A percentile compares a stretch with the other conserved stretches of the same genome.
Conservation (phyloP, 2,329 filamentous ascomycete genomes). For the Colletotrichum sp. region DNA sequence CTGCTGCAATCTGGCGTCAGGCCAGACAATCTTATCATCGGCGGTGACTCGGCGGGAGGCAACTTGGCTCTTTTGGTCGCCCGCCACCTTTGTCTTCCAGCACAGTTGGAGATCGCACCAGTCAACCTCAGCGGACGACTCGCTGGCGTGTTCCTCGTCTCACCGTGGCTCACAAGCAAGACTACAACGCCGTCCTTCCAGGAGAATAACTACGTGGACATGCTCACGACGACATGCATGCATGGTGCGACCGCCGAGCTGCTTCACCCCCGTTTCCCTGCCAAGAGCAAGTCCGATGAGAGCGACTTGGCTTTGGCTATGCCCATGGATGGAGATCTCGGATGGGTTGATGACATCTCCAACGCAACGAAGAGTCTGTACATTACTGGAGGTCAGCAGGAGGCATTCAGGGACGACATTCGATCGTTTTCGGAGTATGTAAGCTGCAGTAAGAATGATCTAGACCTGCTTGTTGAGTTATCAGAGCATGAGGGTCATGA, state of each 20-base stretch:
- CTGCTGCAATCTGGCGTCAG: conserved; percentile 32
- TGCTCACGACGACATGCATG: conserved; percentile 30
- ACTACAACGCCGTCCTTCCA: conserved; percentile 25
- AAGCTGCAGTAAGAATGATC: conserved; percentile 19
- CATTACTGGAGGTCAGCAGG: conserved; percentile 36
- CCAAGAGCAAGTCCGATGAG: conserved; percentile 9
- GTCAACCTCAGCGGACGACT: conserved; percentile 30
- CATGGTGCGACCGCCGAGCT: neutral
- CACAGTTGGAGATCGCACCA: conserved; percentile 23
- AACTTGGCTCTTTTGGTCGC: conserved; percentile 38
- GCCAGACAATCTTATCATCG: conserved; percentile 35
- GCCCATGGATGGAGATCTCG: conserved; percentile 30
- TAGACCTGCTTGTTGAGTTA: conserved; percentile 33
- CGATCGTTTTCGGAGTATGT: conserved; percentile 28
- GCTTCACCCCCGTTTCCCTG: conserved; percentile 14
- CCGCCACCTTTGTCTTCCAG: conserved; percentile 35
- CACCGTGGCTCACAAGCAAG: conserved; percentile 33
- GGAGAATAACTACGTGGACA: conserved; percentile 35
- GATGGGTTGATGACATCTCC: conserved; percentile 32
- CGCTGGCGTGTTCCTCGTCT: conserved; percentile 35
- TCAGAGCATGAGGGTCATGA: conserved; percentile 36
- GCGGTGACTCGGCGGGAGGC: conserved; percentile 41
- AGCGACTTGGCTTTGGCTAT: conserved; percentile 29
- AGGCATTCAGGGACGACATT: conserved; percentile 35
- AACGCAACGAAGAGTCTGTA: conserved; percentile 29